Conservation (phyloP, 495 filamentous ascomycete species). For the Hypoxylon intermedium region DNA sequence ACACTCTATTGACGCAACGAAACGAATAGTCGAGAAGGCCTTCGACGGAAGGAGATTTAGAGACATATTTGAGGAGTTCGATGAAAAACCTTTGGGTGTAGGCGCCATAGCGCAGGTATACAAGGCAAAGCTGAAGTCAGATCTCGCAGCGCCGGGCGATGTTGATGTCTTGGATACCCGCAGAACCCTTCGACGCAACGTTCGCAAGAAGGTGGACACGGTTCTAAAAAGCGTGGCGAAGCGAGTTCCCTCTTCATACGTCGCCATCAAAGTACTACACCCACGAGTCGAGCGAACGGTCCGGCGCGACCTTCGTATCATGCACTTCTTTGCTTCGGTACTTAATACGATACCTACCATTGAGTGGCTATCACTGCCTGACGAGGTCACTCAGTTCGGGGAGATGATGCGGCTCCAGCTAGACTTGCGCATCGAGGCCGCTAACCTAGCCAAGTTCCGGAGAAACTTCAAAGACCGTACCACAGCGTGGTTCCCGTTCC, state of each 20-base stretch:
- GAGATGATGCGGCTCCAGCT: conserved; percentile 98
- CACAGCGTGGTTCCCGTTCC: conserved; percentile 95
- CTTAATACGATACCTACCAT: conserved; percentile 92
- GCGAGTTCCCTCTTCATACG: conserved; percentile 87
- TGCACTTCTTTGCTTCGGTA: conserved; percentile 86
- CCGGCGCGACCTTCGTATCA: conserved; percentile 87
- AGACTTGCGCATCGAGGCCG: conserved; percentile 92
- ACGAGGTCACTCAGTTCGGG: conserved; percentile 92
- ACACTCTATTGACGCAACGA: conserved; percentile 83
- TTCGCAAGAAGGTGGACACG: conserved; percentile 81
- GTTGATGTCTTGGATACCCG: conserved; percentile 58
- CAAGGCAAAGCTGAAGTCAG: conserved; percentile 87
- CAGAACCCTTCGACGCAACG: conserved; percentile 67
- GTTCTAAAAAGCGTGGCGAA: conserved; percentile 85
- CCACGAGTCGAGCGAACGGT: conserved; percentile 89
- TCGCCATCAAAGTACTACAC: conserved; percentile 96
- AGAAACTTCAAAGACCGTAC: conserved; percentile 87
- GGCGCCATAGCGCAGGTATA: conserved; percentile 99
- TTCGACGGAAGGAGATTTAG: conserved; percentile 82
- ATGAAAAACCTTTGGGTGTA: conserved; percentile 88
- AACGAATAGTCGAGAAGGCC: conserved; percentile 76
- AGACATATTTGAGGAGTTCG: conserved; percentile 96
- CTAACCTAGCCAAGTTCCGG: conserved; percentile 88
- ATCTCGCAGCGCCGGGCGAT: conserved; percentile 70
- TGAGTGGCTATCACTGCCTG: conserved; percentile 95